Evolutionary conservation across 2,329 filamentous ascomycete species (phyloP), one percentile per base, ranked within the genome.

Genomic region (Hymenoscyphus occultus): DNA sequence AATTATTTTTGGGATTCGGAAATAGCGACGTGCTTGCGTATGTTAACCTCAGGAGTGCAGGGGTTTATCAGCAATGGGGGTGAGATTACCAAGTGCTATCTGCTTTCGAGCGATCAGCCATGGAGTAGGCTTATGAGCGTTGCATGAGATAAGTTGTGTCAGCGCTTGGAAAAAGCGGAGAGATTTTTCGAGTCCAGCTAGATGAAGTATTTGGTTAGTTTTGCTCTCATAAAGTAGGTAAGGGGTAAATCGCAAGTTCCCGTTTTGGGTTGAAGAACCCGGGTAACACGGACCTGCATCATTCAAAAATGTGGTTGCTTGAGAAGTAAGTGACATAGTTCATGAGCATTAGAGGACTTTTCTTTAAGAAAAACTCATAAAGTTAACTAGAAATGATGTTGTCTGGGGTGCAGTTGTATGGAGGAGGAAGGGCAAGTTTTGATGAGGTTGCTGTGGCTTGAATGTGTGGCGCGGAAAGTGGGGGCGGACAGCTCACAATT

Each of bases 1-100:
- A 61, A 90, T 76, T 74, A 89, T 91, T 71, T 87, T 86, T 74
- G 91, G 89, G 64, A 90, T 78, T 13, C 90, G 86, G 73, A 92
- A 82, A 76, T 85, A 87, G 28, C 89, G 84, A 45, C 90, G 82
- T 39, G 78, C 81, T 82, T 35, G 39, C 12, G 12, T 2, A 57
- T 54, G 54, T 59, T 51, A 59, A 14, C 22, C 12, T 39, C 1
- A n/a, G n/a, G 9, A 35, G 35, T 42, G 28, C 39, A 56, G 19
- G 19, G 42, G 19, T 22, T 28, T 7, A 12, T 57, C 48, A 32
- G 3, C 54, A 28, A 28, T 28, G 28, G n/a, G 58, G 42, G 62
- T 58, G 28, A 45, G 19, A 56, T 35, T 71, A 81, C 81, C 76
- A 63, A 82, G 66, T 32, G 78, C 78, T 61, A 82, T 74, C 68